phyloP scores from a whole-genome alignment of 2,329 filamentous ascomycete genomes.

The Colletotrichum limetticola region DNA sequence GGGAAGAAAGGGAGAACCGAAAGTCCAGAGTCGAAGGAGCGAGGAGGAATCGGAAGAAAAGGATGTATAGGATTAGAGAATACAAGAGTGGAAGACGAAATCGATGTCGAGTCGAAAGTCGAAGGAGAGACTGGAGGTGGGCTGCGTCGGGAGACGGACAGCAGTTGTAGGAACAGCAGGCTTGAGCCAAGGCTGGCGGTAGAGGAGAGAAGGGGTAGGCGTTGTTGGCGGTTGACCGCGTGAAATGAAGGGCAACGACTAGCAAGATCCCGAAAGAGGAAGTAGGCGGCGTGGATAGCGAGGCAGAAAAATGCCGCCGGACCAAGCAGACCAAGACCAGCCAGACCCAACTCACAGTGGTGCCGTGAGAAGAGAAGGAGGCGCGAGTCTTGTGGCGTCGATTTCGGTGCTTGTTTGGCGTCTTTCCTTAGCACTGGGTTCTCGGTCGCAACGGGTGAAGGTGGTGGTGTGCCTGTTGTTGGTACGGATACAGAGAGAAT shows the following conservation, averaged over 20 bases:
- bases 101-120: constrained; percentile 6
- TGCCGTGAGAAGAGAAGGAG: neutral
- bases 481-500: neutral
- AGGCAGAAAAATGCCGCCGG: constrained; percentile 18
- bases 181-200: constrained; percentile 8
- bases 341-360: neutral
- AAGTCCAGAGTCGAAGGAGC: constrained; percentile 10
- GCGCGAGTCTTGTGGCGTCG: constrained; percentile 27
- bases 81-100: constrained; percentile 15
- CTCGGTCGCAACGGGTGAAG: neutral
- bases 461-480: neutral
- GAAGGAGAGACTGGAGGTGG: neutral
- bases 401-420: constrained; percentile 10
- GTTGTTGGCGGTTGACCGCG: constrained; percentile 19
- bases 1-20: constrained; percentile 5
- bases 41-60: constrained; percentile 26
- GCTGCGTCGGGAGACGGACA: constrained; percentile 3
- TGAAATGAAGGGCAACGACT: constrained; percentile 33
- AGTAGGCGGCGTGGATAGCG: constrained; percentile 29
- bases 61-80: constrained; percentile 18
- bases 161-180: constrained; percentile 25
- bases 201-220: constrained; percentile 19
- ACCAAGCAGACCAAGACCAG: constrained; percentile 3
- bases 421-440: constrained; percentile 3
- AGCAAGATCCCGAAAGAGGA: constrained; percentile 27